Conservation (phyloP, 2,329 filamentous ascomycete species). For the Penicillium sp. region DNA sequence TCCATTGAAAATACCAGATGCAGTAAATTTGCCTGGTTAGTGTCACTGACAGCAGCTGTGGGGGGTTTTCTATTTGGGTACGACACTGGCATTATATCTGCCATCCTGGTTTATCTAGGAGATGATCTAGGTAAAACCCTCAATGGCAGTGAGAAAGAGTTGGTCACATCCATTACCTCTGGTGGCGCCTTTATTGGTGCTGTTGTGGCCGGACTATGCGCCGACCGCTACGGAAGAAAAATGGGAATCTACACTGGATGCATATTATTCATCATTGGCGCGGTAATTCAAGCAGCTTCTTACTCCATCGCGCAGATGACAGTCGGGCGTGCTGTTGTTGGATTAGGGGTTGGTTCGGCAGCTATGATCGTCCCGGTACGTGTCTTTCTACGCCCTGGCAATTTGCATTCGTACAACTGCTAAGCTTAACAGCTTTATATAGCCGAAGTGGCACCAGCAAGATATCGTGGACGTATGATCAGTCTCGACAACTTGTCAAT, state of each 20-base stretch:
- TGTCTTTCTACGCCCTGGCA: background rate
- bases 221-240: constrained; percentile 34
- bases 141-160: constrained; percentile 50
- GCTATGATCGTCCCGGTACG: constrained; percentile 48
- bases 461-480: constrained; percentile 20
- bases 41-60: constrained; percentile 12
- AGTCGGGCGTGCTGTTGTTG: constrained; percentile 51
- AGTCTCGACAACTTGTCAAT: constrained; percentile 34
- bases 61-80: constrained; percentile 40
- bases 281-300: constrained; percentile 35
- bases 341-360: constrained; percentile 53
- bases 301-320: constrained; percentile 47
- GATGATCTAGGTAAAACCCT: constrained; percentile 42
- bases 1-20: constrained; percentile 5
- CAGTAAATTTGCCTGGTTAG: constrained; percentile 13
- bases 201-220: constrained; percentile 38
- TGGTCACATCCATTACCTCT: constrained; percentile 48
- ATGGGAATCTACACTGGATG: constrained; percentile 42
- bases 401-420: background rate
- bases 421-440: constrained; percentile 20
- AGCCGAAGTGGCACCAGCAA: constrained; percentile 18
- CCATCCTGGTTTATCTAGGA: constrained; percentile 40
- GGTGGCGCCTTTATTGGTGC: constrained; percentile 49
- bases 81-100: constrained; percentile 51
- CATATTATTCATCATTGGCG: constrained; percentile 42